phyloP scores from a whole-genome alignment of 805 yeast species.

The Myxozyma neglecta region DNA sequence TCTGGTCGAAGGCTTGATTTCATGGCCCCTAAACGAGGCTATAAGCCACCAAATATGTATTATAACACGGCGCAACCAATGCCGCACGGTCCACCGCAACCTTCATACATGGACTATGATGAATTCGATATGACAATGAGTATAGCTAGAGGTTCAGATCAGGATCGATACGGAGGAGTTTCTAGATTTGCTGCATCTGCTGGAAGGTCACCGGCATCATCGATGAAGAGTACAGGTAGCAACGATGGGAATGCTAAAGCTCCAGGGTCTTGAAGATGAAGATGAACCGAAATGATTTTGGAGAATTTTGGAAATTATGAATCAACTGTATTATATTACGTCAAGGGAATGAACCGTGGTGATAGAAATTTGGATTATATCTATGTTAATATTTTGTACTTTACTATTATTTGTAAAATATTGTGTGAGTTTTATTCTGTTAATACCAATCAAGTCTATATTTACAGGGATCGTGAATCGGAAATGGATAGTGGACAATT shows the following conservation, averaged over 20 bases:
- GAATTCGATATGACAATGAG: conserved; percentile 7
- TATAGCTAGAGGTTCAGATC: background rate
- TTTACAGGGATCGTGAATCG: no score
- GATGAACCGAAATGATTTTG: background rate
- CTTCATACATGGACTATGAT: background rate
- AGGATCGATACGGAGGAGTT: conserved; percentile 3
- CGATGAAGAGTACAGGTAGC: conserved; percentile 1
- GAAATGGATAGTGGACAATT: no score
- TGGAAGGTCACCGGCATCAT: background rate
- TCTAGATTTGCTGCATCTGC: conserved; percentile 4
- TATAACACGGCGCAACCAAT: no score
- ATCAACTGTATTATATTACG: no score
- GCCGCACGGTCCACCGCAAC: background rate
- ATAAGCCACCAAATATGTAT: background rate
- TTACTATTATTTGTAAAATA: no score
- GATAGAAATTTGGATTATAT: no score
- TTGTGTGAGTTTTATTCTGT: no score
- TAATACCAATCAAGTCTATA: no score
- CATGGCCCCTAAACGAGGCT: background rate
- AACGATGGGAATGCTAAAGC: background rate
- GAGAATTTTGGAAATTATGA: background rate
- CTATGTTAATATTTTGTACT: no score
- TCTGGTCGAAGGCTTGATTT: conserved; percentile 3
- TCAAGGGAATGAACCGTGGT: no score
- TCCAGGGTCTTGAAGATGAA: background rate